Conservation (phyloP, 2,329 filamentous ascomycete species). For the Teratosphaeria destructans region DNA sequence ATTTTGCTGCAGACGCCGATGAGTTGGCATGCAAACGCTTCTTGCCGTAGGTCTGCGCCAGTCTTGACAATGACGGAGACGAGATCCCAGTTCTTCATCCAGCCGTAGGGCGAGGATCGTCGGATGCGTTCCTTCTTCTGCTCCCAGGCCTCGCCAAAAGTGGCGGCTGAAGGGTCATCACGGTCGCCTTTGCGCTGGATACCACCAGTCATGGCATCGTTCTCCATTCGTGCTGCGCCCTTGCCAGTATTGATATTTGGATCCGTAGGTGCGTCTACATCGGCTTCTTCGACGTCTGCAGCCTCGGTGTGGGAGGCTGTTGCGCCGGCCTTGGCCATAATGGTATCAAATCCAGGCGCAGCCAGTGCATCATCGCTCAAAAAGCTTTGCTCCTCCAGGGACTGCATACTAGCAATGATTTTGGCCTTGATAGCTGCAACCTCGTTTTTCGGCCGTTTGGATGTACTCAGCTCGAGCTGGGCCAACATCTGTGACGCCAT, state of each 20-base stretch:
- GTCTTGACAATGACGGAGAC: constrained; percentile 84
- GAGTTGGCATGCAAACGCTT: constrained; percentile 77
- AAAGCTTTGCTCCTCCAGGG: constrained; percentile 74
- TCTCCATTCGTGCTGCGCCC: constrained; percentile 76
- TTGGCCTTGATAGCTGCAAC: constrained; percentile 75
- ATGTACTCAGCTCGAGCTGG: constrained; percentile 68
- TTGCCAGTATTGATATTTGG: constrained; percentile 54
- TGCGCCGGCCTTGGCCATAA: constrained; percentile 61
- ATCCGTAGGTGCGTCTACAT: constrained; percentile 22
- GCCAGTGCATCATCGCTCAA: constrained; percentile 57
- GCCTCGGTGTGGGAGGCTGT: constrained; percentile 38
- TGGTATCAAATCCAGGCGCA: constrained; percentile 67
- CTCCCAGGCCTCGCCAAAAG: constrained; percentile 79
- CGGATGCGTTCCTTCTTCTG: constrained; percentile 75
- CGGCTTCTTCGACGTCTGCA: constrained; percentile 46
- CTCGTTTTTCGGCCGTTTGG: constrained; percentile 68
- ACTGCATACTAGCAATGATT: constrained; percentile 87
- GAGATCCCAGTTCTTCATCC: constrained; percentile 85
- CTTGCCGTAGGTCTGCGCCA: constrained; percentile 69
- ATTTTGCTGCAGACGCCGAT: constrained; percentile 74
- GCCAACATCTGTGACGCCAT: constrained; percentile 81
- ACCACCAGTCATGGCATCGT: constrained; percentile 77
- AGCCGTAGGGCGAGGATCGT: constrained; percentile 73
- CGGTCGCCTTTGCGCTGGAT: constrained; percentile 71
- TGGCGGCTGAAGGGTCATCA: constrained; percentile 75